These are phyloP conservation scores for Citrus cavaleriei DNA, from an alignment of 345 rosid species.

Conservation along the genomic window DNA sequence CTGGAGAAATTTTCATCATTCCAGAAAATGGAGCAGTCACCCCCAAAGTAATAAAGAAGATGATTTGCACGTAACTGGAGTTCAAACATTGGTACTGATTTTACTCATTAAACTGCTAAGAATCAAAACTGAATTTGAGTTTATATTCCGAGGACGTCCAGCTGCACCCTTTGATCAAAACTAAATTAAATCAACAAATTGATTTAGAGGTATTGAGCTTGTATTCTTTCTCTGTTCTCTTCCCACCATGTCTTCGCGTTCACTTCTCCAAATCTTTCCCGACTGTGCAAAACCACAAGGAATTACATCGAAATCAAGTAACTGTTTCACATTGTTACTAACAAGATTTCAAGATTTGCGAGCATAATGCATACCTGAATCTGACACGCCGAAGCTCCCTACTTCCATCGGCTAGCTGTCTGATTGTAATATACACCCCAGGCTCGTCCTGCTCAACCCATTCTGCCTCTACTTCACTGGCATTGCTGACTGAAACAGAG, in stretches of 20 bases:
- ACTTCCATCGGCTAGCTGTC: slow-evolving; percentile 82
- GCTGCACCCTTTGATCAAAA: not conserved
- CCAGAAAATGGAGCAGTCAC: not conserved
- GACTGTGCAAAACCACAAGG: slow-evolving; percentile 41
- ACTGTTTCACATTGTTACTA: not conserved
- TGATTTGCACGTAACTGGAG: not conserved
- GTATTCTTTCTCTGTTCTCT: slow-evolving; percentile 96
- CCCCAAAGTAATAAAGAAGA: not conserved
- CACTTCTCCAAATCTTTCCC: slow-evolving; percentile 87
- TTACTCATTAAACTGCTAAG: not conserved
- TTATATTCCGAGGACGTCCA: slow-evolving; percentile 14
- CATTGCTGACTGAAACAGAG: slow-evolving; percentile 79
- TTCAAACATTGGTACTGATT: not conserved
- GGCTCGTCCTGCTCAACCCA: slow-evolving; percentile 95
- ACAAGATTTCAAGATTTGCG: too few relatives aligned
- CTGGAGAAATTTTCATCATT: not conserved
- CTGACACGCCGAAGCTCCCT: slow-evolving; percentile 97
- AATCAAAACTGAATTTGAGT: slow-evolving; percentile 21
- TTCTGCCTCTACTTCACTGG: slow-evolving; percentile 86
- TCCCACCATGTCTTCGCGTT: slow-evolving; percentile 99
- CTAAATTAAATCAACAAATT: not conserved
- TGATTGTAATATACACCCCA: slow-evolving; percentile 89
- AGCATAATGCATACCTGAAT: slow-evolving; percentile 63
- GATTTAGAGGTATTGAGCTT: slow-evolving; percentile 72
- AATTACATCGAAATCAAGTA: not conserved